These are phyloP conservation scores for Udeniomyces megalosporus DNA, from an alignment of 768 basidiomycete genomes.

Conservation along the genomic window DNA sequence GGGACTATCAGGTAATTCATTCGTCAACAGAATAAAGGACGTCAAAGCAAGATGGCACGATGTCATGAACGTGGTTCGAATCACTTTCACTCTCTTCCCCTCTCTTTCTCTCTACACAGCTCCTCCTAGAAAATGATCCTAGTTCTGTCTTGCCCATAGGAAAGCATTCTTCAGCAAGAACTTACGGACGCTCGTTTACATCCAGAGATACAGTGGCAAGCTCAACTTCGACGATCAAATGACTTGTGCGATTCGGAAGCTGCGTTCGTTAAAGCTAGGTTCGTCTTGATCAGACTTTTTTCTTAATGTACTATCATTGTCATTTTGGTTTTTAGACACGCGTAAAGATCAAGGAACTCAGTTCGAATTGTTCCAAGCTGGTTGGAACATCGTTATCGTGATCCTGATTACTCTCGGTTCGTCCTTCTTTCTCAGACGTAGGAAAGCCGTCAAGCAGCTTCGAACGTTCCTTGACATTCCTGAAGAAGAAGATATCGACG, in stretches of 20 bases:
- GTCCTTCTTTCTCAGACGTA: neutral
- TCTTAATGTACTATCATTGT: too few species aligned
- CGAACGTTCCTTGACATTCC: constrained; percentile 8
- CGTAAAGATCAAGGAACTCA: too few species aligned
- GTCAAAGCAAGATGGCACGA: constrained; percentile 11
- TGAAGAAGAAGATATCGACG: constrained; percentile 14
- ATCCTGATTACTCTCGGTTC: too few species aligned
- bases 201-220: constrained; percentile 12
- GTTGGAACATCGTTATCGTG: too few species aligned
- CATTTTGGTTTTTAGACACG: too few species aligned
- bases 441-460: constrained; percentile 9
- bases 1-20: neutral
- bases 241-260: constrained; percentile 13
- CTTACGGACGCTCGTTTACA: constrained; percentile 9
- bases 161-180: constrained; percentile 9
- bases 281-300: too few species aligned
- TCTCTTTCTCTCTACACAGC: too few species aligned
- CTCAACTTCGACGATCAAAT: neutral
- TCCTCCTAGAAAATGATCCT: too few species aligned
- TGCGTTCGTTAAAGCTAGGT: constrained; percentile 1
- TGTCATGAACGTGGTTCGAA: constrained; percentile 8
- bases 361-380: too few species aligned
- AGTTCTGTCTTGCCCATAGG: neutral
- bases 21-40: constrained; percentile 5
- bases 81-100: neutral